Evolutionary conservation across 495 filamentous ascomycete species (phyloP).

Genomic region (Aspergillus avenaceus): DNA sequence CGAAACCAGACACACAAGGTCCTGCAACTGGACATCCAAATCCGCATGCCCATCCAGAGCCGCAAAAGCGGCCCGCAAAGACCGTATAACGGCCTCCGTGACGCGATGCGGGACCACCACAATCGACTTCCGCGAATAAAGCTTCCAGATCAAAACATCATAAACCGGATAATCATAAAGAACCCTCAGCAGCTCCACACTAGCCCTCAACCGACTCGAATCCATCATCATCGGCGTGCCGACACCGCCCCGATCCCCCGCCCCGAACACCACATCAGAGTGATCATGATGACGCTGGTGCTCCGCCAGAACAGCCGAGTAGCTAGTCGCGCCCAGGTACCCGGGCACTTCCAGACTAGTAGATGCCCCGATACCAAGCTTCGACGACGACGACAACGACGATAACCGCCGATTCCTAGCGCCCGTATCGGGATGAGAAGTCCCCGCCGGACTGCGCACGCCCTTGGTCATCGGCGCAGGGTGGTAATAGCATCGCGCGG

Average conservation of each 20-base stretch:
- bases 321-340: conserved; percentile 49
- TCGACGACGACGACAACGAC: too few relatives aligned
- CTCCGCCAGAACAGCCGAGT: conserved; percentile 42
- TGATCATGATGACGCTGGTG: conserved; percentile 34
- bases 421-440: too few relatives aligned
- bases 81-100: conserved; percentile 25
- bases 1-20: conserved; percentile 27
- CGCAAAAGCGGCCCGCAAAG: conserved; percentile 23
- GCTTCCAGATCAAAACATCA: conserved; percentile 24
- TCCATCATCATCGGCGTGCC: too few relatives aligned
- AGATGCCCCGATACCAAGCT: too few relatives aligned
- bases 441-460: too few relatives aligned
- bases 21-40: conserved; percentile 25
- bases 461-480: conserved; percentile 42
- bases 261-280: too few relatives aligned
- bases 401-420: too few relatives aligned
- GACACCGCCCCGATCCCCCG: too few relatives aligned
- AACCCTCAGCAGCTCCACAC: conserved; percentile 38
- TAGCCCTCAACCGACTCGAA: conserved; percentile 33
- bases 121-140: conserved; percentile 20
- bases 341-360: conserved; percentile 35
- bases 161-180: conserved; percentile 30
- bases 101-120: conserved; percentile 20
- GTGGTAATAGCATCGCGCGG: conserved; percentile 37
- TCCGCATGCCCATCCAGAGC: conserved; percentile 17